Conservation (phyloP, 1,284 basidiomycete genomes). For the Heterobasidion irregulare region DNA sequence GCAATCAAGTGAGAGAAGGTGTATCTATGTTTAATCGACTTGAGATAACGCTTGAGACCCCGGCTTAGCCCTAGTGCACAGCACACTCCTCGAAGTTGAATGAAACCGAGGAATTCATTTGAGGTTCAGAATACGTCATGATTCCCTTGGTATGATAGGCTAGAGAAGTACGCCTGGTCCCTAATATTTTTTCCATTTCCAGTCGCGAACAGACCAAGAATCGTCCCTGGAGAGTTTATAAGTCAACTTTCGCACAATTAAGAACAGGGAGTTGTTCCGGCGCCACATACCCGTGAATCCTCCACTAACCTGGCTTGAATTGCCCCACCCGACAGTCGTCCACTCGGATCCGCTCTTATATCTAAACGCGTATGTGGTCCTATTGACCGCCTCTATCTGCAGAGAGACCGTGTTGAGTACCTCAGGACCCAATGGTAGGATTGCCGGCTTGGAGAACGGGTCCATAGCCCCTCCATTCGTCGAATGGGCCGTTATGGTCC, state of each 20-base stretch:
- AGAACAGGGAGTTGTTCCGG: not conserved
- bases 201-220: conserved; percentile 6
- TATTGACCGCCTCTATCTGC: conserved; percentile 5
- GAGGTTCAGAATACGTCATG: not conserved
- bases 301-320: conserved; percentile 6
- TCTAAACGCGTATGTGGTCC: conserved; percentile 4
- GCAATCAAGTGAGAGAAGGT: too few species aligned
- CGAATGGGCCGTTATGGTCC: conserved; percentile 3
- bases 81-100: too few species aligned
- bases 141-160: conserved; percentile 3
- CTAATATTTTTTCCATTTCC: conserved; percentile 3
- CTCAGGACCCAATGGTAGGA: not conserved
- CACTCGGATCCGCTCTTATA: not conserved
- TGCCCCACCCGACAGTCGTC: conserved; percentile 2
- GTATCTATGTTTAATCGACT: too few species aligned
- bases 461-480: conserved; percentile 1
- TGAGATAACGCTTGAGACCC: too few species aligned
- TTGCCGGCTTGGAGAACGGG: conserved; percentile 3
- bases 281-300: conserved; percentile 3
- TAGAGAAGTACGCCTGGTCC: conserved; percentile 2
- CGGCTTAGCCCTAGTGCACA: too few species aligned
- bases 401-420: not conserved
- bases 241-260: not conserved
- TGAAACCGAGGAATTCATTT: not conserved
- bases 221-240: not conserved